Conservation (phyloP, 2,329 filamentous ascomycete species). For the Pseudogymnoascus sp. region DNA sequence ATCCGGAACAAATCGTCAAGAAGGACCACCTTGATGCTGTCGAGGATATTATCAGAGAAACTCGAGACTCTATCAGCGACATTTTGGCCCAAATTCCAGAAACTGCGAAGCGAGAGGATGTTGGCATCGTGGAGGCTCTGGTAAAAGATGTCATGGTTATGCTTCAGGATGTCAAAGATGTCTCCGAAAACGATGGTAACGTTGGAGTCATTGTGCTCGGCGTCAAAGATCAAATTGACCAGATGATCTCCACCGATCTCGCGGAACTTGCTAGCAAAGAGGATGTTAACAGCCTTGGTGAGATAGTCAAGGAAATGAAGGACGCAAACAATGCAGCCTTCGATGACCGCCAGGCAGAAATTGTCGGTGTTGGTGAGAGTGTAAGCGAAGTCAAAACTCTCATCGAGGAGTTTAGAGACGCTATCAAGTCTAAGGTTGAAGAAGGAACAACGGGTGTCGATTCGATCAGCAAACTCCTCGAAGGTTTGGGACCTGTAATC, state of each 20-base stretch:
- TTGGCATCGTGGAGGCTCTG: conserved; percentile 68
- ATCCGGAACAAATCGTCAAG: conserved; percentile 61
- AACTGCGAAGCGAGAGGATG: conserved; percentile 68
- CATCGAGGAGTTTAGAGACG: conserved; percentile 69
- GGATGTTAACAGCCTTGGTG: conserved; percentile 62
- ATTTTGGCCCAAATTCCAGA: conserved; percentile 61
- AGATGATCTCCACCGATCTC: conserved; percentile 63
- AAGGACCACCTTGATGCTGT: conserved; percentile 53
- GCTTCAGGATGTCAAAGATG: conserved; percentile 64
- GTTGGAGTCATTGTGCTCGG: conserved; percentile 78
- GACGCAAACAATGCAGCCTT: conserved; percentile 70
- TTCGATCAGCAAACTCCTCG: conserved; percentile 61
- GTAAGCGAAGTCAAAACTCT: conserved; percentile 72
- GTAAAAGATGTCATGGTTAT: conserved; percentile 68
- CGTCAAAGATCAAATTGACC: conserved; percentile 70
- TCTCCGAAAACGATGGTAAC: conserved; percentile 75
- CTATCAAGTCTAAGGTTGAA: conserved; percentile 68
- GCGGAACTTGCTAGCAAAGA: conserved; percentile 67
- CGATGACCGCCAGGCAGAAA: conserved; percentile 77
- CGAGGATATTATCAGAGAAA: conserved; percentile 58
- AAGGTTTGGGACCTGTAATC: conserved; percentile 57
- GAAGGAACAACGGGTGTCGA: conserved; percentile 68
- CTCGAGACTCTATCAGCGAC: conserved; percentile 63
- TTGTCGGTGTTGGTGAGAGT: conserved; percentile 66
- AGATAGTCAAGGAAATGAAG: conserved; percentile 65